Percentiles rank a stretch among this genome's conserved stretches.
These are phyloP conservation scores for Ganoderma lucidum DNA, from an alignment of 1,284 basidiomycete genomes.

Conservation along the genomic window DNA sequence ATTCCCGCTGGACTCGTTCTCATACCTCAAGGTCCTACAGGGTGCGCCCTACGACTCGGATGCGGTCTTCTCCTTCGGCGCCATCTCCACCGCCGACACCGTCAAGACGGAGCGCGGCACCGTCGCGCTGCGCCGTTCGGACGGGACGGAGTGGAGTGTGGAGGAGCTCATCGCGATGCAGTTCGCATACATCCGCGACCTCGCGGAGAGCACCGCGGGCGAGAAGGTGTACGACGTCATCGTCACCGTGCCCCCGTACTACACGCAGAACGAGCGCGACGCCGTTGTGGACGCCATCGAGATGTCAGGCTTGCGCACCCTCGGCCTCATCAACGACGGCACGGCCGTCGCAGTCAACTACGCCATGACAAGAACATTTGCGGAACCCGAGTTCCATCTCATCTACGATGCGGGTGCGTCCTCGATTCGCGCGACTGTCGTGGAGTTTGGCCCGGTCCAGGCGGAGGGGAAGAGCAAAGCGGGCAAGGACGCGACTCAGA, in stretches of 20 bases:
- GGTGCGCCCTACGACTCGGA: constrained; percentile 75
- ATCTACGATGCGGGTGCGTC: constrained; percentile 96
- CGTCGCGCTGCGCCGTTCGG: constrained; percentile 61
- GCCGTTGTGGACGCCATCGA: constrained; percentile 92
- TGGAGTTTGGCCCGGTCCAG: constrained; percentile 74
- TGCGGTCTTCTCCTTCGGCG: constrained; percentile 67
- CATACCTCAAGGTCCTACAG: constrained; percentile 89
- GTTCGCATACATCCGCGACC: constrained; percentile 87
- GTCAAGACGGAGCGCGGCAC: constrained; percentile 68
- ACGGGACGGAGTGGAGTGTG: constrained; percentile 78
- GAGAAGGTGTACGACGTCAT: constrained; percentile 86
- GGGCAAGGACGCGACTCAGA: constrained; percentile 70
- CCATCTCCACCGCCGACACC: constrained; percentile 70
- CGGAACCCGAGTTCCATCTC: constrained; percentile 85
- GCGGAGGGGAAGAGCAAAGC: constrained; percentile 56
- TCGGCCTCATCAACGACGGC: constrained; percentile 92
- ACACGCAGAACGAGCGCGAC: constrained; percentile 87
- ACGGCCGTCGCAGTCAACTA: constrained; percentile 94
- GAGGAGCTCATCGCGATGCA: constrained; percentile 97
- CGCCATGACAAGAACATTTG: constrained; percentile 93
- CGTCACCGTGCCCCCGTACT: constrained; percentile 89
- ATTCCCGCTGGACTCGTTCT: constrained; percentile 90
- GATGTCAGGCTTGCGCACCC: constrained; percentile 85
- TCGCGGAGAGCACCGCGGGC: constrained; percentile 82
- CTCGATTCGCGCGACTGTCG: constrained; percentile 87